Conservation (phyloP, 1,139 yeast genomes). For the Geotrichum candidum region DNA sequence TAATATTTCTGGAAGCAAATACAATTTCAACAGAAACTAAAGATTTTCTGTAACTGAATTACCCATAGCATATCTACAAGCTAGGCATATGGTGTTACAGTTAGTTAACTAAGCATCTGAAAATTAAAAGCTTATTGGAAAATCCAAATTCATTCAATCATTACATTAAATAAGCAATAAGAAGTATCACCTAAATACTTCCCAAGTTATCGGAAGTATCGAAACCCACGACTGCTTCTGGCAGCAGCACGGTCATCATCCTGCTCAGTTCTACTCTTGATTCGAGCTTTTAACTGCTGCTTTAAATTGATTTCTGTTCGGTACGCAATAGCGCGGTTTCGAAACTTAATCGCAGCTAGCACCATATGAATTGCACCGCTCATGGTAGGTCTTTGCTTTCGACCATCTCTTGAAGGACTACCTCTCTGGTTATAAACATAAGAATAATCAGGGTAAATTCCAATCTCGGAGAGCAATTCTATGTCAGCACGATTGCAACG, state of each 20-base stretch:
- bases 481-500: constrained; percentile 40
- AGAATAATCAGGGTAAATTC: constrained; percentile 46
- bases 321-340: constrained; percentile 34
- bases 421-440: not conserved
- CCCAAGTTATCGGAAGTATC: not conserved
- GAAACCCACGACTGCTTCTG: not conserved
- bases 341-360: constrained; percentile 50
- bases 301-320: constrained; percentile 14
- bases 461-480: constrained; percentile 42
- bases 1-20: too few relatives aligned
- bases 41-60: too few relatives aligned
- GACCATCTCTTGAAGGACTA: constrained; percentile 4
- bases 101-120: not conserved
- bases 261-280: not conserved
- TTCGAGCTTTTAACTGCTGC: constrained; percentile 8
- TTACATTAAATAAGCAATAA: not conserved
- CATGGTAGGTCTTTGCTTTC: constrained; percentile 33
- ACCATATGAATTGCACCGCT: constrained; percentile 47
- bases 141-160: not conserved
- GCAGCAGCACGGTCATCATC: not conserved
- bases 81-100: too few relatives aligned
- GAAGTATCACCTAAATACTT: not conserved
- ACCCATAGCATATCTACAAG: too few relatives aligned
- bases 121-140: not conserved
- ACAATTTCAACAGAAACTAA: too few relatives aligned